Percentiles rank a stretch among this genome's conserved stretches.
phyloP scores from a whole-genome alignment of 2,329 filamentous ascomycete genomes.

The Colletotrichum caudatum region DNA sequence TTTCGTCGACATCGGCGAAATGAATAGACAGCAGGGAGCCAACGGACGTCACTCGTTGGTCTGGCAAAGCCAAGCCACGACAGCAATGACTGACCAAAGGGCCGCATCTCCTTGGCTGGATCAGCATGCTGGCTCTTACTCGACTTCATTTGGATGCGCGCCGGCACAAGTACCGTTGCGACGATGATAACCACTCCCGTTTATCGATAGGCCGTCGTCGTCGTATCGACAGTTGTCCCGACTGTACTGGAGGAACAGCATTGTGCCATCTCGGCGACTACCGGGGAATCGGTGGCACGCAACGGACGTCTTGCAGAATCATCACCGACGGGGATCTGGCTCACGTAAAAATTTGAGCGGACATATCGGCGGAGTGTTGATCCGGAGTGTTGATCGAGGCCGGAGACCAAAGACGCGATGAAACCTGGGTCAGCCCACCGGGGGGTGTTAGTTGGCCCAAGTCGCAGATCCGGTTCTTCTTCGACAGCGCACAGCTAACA shows the following conservation, averaged over 20 bases:
- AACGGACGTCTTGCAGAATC: constrained; percentile 12
- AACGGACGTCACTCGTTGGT: not conserved
- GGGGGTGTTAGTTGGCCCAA: constrained; percentile 3
- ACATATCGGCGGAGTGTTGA: constrained; percentile 14
- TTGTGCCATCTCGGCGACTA: not conserved
- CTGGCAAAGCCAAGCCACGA: not conserved
- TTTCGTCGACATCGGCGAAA: constrained; percentile 3
- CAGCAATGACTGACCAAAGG: not conserved
- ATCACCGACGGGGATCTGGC: not conserved
- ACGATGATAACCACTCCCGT: not conserved
- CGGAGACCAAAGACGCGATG: constrained; percentile 29
- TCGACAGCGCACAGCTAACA: not conserved
- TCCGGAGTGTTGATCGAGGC: constrained; percentile 11
- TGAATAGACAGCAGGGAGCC: not conserved
- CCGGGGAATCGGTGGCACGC: not conserved
- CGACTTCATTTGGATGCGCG: not conserved
- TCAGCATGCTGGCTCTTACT: not conserved
- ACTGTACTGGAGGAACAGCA: not conserved
- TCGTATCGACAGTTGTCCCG: not conserved
- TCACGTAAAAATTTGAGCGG: not conserved
- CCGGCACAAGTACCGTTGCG: not conserved
- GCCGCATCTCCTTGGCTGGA: not conserved
- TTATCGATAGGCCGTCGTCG: not conserved
- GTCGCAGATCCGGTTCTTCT: constrained; percentile 4
- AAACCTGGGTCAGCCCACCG: constrained; percentile 3